phyloP scores from a whole-genome alignment of 2,329 filamentous ascomycete genomes.

The Claviceps fusiformis region DNA sequence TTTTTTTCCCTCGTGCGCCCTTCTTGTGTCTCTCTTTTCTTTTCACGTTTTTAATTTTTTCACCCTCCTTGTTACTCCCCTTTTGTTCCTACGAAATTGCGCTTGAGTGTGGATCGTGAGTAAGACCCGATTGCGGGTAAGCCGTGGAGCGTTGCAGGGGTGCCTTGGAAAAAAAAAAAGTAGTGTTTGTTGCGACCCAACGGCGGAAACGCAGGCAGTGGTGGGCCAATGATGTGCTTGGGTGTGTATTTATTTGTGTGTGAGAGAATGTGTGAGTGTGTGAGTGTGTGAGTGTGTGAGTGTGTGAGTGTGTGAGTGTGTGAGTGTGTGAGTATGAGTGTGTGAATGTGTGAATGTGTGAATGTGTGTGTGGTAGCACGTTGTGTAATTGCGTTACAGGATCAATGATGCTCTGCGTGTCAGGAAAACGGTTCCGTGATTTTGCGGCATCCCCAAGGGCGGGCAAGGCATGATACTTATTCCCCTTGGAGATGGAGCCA shows the following conservation, averaged over 20 bases:
- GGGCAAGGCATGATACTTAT: slow-evolving; percentile 4
- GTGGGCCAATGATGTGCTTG: too few species aligned
- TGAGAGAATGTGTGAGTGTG: background rate
- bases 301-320: too few species aligned
- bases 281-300: background rate
- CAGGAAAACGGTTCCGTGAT: too few species aligned
- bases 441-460: background rate
- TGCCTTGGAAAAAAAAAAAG: background rate
- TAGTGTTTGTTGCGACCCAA: background rate
- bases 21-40: slow-evolving; percentile 5
- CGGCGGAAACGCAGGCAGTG: too few species aligned
- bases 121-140: slow-evolving; percentile 8
- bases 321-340: too few species aligned
- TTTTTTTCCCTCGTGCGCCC: too few species aligned
- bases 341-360: too few species aligned
- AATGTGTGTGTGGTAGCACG: too few species aligned
- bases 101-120: slow-evolving; percentile 5
- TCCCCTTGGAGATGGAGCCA: slow-evolving; percentile 6
- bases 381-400: too few species aligned
- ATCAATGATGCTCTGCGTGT: too few species aligned
- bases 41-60: too few species aligned
- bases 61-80: slow-evolving; percentile 5
- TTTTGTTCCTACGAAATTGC: slow-evolving; percentile 5
- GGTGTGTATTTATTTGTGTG: background rate
- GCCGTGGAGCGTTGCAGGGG: background rate